Conservation (phyloP, 2,329 filamentous ascomycete species). For the Alternaria gansuensis region DNA sequence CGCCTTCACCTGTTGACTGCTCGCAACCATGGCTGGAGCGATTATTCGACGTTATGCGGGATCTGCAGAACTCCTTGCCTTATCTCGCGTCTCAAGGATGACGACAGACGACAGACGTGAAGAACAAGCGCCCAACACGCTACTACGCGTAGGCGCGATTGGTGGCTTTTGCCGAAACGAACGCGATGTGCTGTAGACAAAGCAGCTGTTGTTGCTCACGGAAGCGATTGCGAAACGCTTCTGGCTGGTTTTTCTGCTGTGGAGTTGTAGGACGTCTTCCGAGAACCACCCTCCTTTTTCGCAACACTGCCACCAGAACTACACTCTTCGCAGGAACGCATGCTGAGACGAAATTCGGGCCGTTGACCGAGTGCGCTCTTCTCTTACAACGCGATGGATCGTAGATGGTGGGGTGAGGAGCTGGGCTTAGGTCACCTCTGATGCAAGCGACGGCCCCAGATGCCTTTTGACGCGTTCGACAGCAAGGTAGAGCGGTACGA, state of each 20-base stretch:
- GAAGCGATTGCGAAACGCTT: constrained; percentile 11
- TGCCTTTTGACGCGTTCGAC: constrained; percentile 28
- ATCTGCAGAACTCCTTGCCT: constrained; percentile 43
- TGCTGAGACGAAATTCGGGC: constrained; percentile 38
- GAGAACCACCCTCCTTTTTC: constrained; percentile 11
- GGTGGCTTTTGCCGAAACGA: constrained; percentile 11
- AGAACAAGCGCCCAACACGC: constrained; percentile 17
- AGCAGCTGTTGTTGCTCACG: constrained; percentile 8
- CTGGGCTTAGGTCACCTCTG: constrained; percentile 21
- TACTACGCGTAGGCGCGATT: constrained; percentile 29
- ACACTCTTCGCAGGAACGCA: constrained; percentile 23
- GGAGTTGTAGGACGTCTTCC: background rate
- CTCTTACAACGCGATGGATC: constrained; percentile 31
- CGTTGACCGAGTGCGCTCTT: constrained; percentile 30
- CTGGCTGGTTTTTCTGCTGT: constrained; percentile 5
- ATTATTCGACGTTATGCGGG: constrained; percentile 41
- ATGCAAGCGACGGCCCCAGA: constrained; percentile 36
- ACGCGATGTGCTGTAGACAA: constrained; percentile 13
- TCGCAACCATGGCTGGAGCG: constrained; percentile 32
- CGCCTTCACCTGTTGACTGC: constrained; percentile 20
- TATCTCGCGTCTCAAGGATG: constrained; percentile 37
- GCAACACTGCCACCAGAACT: constrained; percentile 12
- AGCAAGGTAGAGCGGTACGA: constrained; percentile 15
- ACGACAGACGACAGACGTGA: constrained; percentile 39
- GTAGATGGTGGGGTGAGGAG: constrained; percentile 23